Base-by-base conservation (phyloP, 495 filamentous ascomycete species). In the Penicillium atrosanguineum region DNA sequence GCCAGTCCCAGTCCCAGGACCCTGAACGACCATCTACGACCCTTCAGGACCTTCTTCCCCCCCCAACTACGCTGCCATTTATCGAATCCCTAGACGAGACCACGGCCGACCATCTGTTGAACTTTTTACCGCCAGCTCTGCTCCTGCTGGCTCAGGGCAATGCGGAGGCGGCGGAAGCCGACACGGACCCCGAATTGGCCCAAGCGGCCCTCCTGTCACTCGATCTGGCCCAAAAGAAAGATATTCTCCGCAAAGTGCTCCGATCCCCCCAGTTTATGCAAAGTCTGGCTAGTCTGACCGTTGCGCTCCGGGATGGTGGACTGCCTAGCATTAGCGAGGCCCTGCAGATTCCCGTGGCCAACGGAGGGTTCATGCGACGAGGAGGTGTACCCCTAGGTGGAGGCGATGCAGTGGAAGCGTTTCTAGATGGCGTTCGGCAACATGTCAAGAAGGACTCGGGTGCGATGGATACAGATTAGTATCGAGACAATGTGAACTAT, bases 231-330 rank as follows among this genome's bases (percentile, higher is more conserved):
- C 86, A 96, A 67, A 97, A 97, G 79, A 88, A 84, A 61, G 80
- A 84, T 6, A 84, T 97, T 3, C 67, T 99, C 19, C 82, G 82
- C 68, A 86, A 84, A 58, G 91, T 97, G 15, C 73, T 97, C n/a
- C 84, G 87, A 47, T 91, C 87, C 57, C 94, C 94, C 29, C 94
- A 97, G 60, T 91, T 99, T 62, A 79, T 79, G 47, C 94, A 99
- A 65, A 93, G 90, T 59, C 69, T 95, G 31, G 80, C 84, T 0
- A 91, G 88, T 60, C 71, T 97, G 55, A 96, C 91, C 1, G 79
- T 88, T 64, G 94, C 94, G 20, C 77, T 99, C 42, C 75, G 93
- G 50, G 93, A 99, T 62, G 94, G 94, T n/a, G 94, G 90, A 0
- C 71, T 99, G 45, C 89, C 91, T 12, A 93, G 83, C 58, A 87